Conservation (phyloP, 495 filamentous ascomycete genomes). For the Penicillium subrubescens region DNA sequence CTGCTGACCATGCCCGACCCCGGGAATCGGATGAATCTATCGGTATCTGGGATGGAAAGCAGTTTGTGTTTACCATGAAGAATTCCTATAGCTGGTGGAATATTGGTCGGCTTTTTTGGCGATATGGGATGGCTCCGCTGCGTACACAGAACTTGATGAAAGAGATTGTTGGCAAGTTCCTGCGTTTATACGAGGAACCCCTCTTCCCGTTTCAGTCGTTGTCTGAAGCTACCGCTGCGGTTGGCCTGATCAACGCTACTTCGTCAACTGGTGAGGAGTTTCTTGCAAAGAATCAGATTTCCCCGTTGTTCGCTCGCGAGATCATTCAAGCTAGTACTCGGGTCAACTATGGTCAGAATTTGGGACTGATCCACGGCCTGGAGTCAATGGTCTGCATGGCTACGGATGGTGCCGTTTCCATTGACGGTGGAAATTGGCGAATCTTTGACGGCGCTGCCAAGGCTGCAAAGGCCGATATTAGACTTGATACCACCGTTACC, state of each 20-base stretch:
- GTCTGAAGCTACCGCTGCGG: conserved; percentile 61
- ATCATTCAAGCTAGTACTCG: conserved; percentile 90
- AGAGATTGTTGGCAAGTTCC: conserved; percentile 68
- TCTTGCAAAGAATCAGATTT: conserved; percentile 68
- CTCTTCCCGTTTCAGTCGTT: conserved; percentile 83
- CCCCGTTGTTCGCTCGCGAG: conserved; percentile 69
- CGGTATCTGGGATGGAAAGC: conserved; percentile 83
- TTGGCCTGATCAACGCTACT: conserved; percentile 66
- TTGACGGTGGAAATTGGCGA: conserved; percentile 91
- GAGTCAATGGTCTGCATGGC: conserved; percentile 95
- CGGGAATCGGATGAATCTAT: conserved; percentile 51
- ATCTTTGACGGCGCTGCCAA: conserved; percentile 85
- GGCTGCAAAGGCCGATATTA: conserved; percentile 58
- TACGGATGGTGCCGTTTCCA: conserved; percentile 75
- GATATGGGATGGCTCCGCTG: conserved; percentile 80
- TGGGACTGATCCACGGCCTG: conserved; percentile 81
- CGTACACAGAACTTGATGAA: conserved; percentile 74
- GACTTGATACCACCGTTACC: conserved; percentile 71
- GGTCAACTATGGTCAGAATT: conserved; percentile 94
- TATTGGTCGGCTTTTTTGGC: conserved; percentile 75
- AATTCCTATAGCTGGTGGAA: conserved; percentile 75
- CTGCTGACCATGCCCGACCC: conserved; percentile 34
- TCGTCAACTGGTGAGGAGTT: conserved; percentile 70
- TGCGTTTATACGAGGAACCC: conserved; percentile 78
- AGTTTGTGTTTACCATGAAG: conserved; percentile 69